phyloP scores from a whole-genome alignment of 176 grass and related monocot genomes.

The barley (Hordeum vulgare) region MorexV3_pseudomolecules_assembly NC_058518.1:507766617-507767116 shows the following conservation, averaged over 20 bases:
- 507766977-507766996: not conserved
- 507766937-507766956: conserved; percentile 6
- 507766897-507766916: not conserved
- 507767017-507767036: conserved; percentile 1
- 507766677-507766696: conserved; percentile 82
- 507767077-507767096: conserved; percentile 90
- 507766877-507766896: conserved; percentile 3
- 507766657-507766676: conserved; percentile 89
- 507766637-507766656: conserved; percentile 1
- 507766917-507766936: not conserved
- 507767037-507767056: not conserved
- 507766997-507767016: not conserved
- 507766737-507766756: not conserved
- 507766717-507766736: conserved; percentile 19
- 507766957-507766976: not conserved
- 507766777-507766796: not conserved
- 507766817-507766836: not conserved
- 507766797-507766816: not conserved
- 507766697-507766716: conserved; percentile 70
- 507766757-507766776: no score
- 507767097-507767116: conserved; percentile 92
- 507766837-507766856: conserved; percentile 6
- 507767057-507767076: conserved; percentile 64
- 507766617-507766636: not conserved
- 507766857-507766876: not conserved